Base-by-base conservation (phyloP, 345 rosid species). In the Microthlaspi erraticum region DNA sequence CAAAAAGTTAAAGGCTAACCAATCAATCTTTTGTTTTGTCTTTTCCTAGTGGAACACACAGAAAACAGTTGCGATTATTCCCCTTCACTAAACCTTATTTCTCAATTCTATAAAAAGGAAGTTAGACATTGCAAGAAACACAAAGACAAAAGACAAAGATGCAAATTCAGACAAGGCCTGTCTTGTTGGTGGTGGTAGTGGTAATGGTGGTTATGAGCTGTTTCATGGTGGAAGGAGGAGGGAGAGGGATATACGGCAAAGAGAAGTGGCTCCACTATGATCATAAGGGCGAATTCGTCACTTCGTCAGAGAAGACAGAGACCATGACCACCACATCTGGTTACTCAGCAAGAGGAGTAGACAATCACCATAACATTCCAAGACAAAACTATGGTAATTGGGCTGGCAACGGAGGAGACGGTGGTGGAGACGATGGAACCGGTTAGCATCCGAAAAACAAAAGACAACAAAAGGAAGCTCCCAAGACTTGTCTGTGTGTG, bases 321-420 rank as follows among this genome's bases (percentile, higher is more conserved):
- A 23, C 29, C 29, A 26, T 26, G 29, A 26, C 29, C 29, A 26
- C 29, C 5, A 26, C 29, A 5, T 0, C 4, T 2, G 29, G 29
- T 26, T 26, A 26, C 29, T 26, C 29, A 65, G 74, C 67, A 38
- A 78, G 66, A 58, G 75, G 65, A 51, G 73, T 75, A 54, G 79
- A 78, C 37, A 83, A 83, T 44, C 85, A 83, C 71, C 85, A 85
- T 49, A 73, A 65, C 70, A 78, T 83, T 41, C 89, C 89, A 34
- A 64, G 85, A 74, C 84, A 78, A 59, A 83, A 71, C 64, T 83
- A 54, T 61, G 80, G 74, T 29, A 77, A 81, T 13, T 53, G 74
- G 74, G 70, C 64, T 33, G 52, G 59, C 12, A 68, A 68, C 0
- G 79, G 70, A 54, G 74, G 74, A 43, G 58, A 68, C n/a, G 37